Evolutionary conservation across 352 stramenopile genomes (phyloP).

Genomic region (Phytophthora fragariae): DNA sequence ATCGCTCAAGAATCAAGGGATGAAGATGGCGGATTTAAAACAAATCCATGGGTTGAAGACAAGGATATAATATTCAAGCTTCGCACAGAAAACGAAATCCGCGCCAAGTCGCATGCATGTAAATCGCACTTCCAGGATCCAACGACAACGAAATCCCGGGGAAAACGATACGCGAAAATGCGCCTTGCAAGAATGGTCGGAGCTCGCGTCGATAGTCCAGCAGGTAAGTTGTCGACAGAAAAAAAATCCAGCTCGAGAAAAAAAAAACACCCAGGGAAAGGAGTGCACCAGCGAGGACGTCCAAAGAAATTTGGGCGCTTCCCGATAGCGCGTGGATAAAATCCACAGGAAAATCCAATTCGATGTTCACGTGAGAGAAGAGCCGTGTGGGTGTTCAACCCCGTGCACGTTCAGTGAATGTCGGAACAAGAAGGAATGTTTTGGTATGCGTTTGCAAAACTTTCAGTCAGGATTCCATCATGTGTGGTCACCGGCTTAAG

Average conservation of each 20-base stretch:
- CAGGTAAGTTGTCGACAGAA: neutral
- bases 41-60: neutral
- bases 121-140: neutral
- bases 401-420: neutral
- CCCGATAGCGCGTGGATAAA: neutral
- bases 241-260: neutral
- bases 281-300: neutral
- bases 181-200: neutral
- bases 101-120: neutral
- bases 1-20: neutral
- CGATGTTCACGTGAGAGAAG: neutral
- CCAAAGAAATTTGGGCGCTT: neutral
- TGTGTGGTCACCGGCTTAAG: neutral
- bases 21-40: neutral
- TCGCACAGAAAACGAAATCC: neutral
- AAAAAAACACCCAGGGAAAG: neutral
- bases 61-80: neutral
- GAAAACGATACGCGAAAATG: neutral
- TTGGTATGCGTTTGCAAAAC: neutral
- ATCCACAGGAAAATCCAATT: neutral
- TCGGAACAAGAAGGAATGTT: neutral
- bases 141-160: neutral
- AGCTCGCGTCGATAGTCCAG: neutral
- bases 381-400: neutral
- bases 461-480: neutral